Evolutionary conservation across 2,329 filamentous ascomycete species (phyloP), one percentile per base, ranked within the genome.

Genomic region (Sclerotinia minor): DNA sequence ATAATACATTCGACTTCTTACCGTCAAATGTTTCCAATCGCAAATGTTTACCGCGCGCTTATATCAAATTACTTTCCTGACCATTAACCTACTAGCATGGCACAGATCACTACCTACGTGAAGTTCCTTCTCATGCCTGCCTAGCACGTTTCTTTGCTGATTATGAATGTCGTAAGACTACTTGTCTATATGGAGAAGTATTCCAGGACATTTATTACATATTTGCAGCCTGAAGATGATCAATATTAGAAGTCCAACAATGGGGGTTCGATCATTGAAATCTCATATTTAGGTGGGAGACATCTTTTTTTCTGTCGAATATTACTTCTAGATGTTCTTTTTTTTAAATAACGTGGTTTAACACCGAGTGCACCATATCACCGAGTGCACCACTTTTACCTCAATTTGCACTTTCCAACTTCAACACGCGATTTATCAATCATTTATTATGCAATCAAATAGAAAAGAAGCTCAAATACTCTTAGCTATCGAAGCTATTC

Each of bases 1-100:
- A 41, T 41, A 41, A 15, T 41, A 15, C 38, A 41, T 41, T 41
- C 13, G 38, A 41, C 15, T 41, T 41, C 15, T 17, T 41, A 41
- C 38, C 38, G 13, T 41, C 38, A 41, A 17, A 41, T 41, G 38
- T 41, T 41, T 41, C 9, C 38, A 41, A 41, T 41, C 38, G 15
- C 38, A 41, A 41, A 41, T 41, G 2, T 41, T 45, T 45, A 59
- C 38, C 24, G 57, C 57, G 57, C 57, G 57, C 24, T 45, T 59
- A 44, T 19, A n/a, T 32, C 41, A 26, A 59, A 45, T 45, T 55
- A 19, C 49, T 41, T 24, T 29, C 38, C 24, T n/a, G 38, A 41
- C 19, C 58, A 35, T 61, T 49, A n/a, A n/a, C n/a, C n/a, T n/a
- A 49, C n/a, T 41, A 32, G 58, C 26, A 11, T n/a, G 58, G 35